Evolutionary conservation across 1,139 yeast species (phyloP), one percentile per base, ranked within the genome.

Genomic region (Blastobotrys buckinghamii): DNA sequence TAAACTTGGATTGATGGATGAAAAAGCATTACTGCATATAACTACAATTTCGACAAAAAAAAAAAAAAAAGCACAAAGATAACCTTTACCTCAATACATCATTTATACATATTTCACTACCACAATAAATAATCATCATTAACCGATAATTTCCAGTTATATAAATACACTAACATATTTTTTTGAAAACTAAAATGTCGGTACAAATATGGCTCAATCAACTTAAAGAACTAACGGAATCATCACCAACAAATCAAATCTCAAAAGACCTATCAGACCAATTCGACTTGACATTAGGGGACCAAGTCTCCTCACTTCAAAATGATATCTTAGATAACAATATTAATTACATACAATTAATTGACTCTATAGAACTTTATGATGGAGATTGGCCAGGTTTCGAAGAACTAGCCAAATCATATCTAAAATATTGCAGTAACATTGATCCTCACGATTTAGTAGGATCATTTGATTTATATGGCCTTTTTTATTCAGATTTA

Each of bases 391-490:
- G 79, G 79, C 65, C 73, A 0, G 79, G 83, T 0, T 79, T 84
- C 57, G 76, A 73, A 42, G 74, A 72, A 36, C 64, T 82, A 24
- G 66, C 80, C 1, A 64, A 66, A 1, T 68, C 77, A 26, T 85
- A 82, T 60, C 61, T 85, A 19, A 60, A 65, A 33, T 70, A 79
- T 45, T 69, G 80, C 39, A 67, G 76, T 42, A 81, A 79, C 53
- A 63, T 83, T 44, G 77, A 83, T 55, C 87, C 92, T 0, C 69
- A 77, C 71, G 77, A 85, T 1, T 54, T 73, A 1, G 62, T 75
- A 9, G 74, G 71, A 32, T 78, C 86, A 13, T 83, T 81, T 58
- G 89, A 83, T 58, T 64, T 80, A 37, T 74, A 78, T 55, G 72
- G 82, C 6, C 66, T 67, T 24, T 79, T 71, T 55, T 64, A 79